phyloP scores from a whole-genome alignment of 2,329 filamentous ascomycete genomes.

The Botryotinia calthae region DNA sequence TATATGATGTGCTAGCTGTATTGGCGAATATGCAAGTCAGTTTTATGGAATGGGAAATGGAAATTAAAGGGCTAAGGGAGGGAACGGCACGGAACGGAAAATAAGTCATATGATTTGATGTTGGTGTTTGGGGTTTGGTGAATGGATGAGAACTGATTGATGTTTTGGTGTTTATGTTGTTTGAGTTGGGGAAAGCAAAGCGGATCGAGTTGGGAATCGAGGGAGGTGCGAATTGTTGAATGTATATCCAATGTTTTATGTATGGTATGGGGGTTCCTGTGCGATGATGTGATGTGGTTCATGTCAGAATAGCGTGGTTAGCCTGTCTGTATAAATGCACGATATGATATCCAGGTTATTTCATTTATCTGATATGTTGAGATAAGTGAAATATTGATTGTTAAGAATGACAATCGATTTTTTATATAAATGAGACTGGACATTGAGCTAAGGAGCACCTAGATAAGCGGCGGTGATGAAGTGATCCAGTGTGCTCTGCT shows the following conservation, averaged over 20 bases:
- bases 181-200: not conserved
- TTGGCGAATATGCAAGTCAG: not conserved
- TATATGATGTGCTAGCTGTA: not conserved
- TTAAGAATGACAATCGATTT: not conserved
- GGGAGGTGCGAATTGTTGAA: not conserved
- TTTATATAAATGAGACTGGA: not conserved
- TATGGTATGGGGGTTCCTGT: not conserved
- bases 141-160: not conserved
- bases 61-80: not conserved
- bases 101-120: conserved; percentile 2
- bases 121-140: conserved; percentile 6
- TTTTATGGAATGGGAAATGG: conserved; percentile 8
- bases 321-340: not conserved
- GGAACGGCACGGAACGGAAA: conserved; percentile 7
- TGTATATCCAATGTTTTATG: conserved; percentile 12
- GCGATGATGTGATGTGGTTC: not conserved
- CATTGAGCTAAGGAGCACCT: not conserved
- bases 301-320: not conserved
- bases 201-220: not conserved
- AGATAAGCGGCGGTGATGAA: not conserved
- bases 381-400: not conserved
- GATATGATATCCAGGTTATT: not conserved
- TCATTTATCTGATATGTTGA: not conserved
- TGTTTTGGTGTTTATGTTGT: not conserved
- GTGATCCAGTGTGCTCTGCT: not conserved